phyloP scores from a whole-genome alignment of 2,329 filamentous ascomycete species.

The Botrytis fragariae region DNA sequence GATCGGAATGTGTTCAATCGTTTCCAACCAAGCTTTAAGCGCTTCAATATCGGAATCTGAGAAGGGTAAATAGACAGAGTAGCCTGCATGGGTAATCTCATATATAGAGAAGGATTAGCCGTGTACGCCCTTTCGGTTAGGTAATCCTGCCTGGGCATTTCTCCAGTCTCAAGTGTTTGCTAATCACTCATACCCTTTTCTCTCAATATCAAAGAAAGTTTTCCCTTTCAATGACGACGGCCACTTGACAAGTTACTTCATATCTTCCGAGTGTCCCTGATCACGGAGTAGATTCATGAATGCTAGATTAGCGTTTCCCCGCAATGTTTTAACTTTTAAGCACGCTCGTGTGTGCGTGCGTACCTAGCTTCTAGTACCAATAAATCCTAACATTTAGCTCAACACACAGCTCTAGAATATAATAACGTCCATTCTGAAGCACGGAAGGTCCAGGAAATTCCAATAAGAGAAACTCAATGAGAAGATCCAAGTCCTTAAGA shows the following conservation, averaged over 20 bases:
- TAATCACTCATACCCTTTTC: background rate
- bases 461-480: background rate
- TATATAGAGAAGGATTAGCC: background rate
- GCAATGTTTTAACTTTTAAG: background rate
- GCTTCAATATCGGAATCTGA: background rate
- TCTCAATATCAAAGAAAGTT: background rate
- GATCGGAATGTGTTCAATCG: background rate
- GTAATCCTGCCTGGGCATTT: background rate
- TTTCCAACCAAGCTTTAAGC: constrained; percentile 5
- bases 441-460: background rate
- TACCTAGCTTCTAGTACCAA: background rate
- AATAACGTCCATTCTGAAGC: background rate
- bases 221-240: background rate
- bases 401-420: background rate
- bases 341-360: background rate
- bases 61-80: background rate
- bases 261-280: too few relatives aligned
- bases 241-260: background rate
- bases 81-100: background rate
- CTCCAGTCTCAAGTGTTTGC: background rate
- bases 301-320: background rate
- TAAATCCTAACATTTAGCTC: background rate
- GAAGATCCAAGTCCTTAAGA: background rate
- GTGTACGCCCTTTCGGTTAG: background rate
- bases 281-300: background rate